Conservation (phyloP, 306 rosid genomes). For the Cajanus cajan region DNA sequence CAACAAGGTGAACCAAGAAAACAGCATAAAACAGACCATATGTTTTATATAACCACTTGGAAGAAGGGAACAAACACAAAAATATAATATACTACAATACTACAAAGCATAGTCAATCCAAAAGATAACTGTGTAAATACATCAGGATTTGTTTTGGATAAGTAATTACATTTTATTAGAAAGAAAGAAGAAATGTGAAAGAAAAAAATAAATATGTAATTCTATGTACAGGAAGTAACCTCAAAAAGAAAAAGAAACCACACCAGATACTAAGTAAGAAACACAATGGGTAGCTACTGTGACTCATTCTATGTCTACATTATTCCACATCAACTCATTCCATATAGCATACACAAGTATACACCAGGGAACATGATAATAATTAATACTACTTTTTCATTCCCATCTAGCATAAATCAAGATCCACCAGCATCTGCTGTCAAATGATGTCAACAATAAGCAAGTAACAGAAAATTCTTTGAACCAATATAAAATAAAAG, state of each 20-base stretch:
- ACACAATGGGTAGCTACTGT: neutral
- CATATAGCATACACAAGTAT: neutral
- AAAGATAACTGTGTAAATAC: neutral
- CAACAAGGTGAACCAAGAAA: slow-evolving; percentile 67
- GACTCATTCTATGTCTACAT: neutral
- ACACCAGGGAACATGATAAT: neutral
- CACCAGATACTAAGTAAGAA: neutral
- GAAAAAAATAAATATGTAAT: neutral
- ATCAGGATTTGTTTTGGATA: neutral
- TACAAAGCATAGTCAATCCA: neutral
- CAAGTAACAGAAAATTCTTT: neutral
- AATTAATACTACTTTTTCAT: slow-evolving; percentile 2
- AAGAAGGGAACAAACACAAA: slow-evolving; percentile 20
- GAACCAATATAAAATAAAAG: neutral
- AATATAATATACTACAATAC: neutral
- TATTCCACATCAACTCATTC: slow-evolving; percentile 1
- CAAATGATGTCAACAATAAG: neutral
- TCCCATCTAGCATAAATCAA: neutral
- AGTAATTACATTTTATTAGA: neutral
- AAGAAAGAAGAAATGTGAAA: neutral
- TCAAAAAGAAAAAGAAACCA: neutral
- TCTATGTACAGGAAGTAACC: neutral
- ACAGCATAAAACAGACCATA: slow-evolving; percentile 40
- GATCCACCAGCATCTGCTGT: neutral
- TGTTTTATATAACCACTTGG: neutral